A percentile compares a stretch with the other conserved stretches of the same genome.
Evolutionary conservation across 768 basidiomycete species (phyloP).

Genomic region (Thelephora aurantiotincta): DNA sequence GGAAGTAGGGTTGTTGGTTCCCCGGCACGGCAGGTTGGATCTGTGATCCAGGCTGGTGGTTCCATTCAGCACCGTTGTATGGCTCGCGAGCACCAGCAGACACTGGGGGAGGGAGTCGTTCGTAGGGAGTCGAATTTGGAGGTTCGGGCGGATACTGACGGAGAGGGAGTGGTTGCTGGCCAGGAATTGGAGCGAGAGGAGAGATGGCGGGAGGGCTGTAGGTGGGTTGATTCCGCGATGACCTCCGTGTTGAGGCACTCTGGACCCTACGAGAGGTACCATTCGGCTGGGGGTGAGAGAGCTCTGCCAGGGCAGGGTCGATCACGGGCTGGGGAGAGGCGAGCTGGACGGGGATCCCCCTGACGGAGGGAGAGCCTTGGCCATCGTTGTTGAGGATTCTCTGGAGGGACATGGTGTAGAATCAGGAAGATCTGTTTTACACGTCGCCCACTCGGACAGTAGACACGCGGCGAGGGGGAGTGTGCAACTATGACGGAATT

Average conservation of each 20-base stretch:
- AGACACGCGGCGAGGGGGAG: background rate
- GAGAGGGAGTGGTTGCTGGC: background rate
- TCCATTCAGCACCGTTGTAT: background rate
- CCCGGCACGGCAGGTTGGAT: background rate
- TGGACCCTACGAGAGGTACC: background rate
- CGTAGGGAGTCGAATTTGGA: background rate
- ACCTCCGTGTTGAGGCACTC: background rate
- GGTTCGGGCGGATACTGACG: background rate
- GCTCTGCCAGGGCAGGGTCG: background rate
- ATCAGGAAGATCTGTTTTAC: background rate
- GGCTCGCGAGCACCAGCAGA: background rate
- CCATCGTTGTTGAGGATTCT: conserved; percentile 10
- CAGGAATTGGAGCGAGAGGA: no score
- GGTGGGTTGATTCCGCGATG: background rate
- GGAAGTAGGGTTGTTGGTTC: background rate
- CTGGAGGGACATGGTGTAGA: conserved; percentile 11
- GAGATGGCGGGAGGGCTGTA: no score
- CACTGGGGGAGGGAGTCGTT: background rate
- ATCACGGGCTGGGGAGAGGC: background rate
- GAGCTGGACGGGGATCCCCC: background rate
- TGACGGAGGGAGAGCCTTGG: background rate
- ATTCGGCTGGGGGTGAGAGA: background rate
- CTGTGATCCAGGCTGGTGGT: background rate
- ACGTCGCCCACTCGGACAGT: conserved; percentile 1
- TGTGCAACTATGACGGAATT: no score